Evolutionary conservation across 106 monocot species (phyloP).

Genomic region (Platanthera zijinensis): DNA sequence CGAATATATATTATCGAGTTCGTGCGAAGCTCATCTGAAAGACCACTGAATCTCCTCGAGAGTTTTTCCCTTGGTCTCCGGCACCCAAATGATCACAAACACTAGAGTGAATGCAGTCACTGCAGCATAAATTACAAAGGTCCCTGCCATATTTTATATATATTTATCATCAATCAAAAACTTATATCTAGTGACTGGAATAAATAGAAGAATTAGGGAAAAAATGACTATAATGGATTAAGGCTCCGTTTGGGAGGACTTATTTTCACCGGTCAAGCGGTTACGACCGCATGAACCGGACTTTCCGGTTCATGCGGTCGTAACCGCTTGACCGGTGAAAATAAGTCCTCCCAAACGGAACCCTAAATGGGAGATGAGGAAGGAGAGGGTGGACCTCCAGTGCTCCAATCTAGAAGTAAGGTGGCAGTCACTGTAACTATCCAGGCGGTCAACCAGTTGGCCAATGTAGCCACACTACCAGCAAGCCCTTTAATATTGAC

Average conservation of each 20-base stretch:
- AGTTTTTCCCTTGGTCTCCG: constrained; percentile 90
- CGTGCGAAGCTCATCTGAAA: constrained; percentile 36
- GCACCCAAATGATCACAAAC: constrained; percentile 74
- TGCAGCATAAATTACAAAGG: constrained; percentile 52
- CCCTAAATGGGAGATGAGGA: constrained; percentile 5
- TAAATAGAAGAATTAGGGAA: background rate
- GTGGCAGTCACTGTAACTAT: constrained; percentile 84
- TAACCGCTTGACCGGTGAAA: no score
- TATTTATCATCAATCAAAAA: background rate
- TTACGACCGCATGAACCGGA: no score
- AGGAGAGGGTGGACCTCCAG: constrained; percentile 55
- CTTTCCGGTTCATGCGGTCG: no score
- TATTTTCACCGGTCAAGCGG: no score
- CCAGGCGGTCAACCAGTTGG: constrained; percentile 79
- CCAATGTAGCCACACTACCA: constrained; percentile 82
- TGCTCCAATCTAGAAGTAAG: constrained; percentile 76
- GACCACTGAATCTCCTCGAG: constrained; percentile 91
- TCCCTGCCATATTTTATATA: constrained; percentile 27
- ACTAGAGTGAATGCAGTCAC: constrained; percentile 44
- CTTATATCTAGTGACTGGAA: background rate
- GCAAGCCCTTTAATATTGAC: constrained; percentile 84
- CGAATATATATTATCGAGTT: background rate
- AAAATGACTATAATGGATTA: background rate
- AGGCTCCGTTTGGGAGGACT: no score
- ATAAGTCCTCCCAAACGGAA: no score